Conservation (phyloP, 2,329 filamentous ascomycete species). For the Alternaria angustiovoidea region DNA sequence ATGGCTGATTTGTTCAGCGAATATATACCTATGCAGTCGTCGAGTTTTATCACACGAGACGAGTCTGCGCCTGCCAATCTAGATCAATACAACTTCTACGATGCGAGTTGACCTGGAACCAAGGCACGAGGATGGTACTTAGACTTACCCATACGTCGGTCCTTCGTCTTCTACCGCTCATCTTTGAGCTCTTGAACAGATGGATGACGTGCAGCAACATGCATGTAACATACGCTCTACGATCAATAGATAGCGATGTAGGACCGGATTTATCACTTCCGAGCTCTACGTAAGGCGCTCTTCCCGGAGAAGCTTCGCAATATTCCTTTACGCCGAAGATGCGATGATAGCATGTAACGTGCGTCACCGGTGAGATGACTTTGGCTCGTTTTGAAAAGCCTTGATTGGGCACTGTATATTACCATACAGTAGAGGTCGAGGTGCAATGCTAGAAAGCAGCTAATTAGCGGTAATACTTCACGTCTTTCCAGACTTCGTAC, state of each 20-base stretch:
- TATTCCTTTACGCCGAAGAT: background rate
- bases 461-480: background rate
- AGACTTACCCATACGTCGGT: background rate
- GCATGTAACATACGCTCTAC: background rate
- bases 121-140: background rate
- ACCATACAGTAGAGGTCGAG: background rate
- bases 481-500: background rate
- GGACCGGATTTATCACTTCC: background rate
- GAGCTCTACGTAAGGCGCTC: background rate
- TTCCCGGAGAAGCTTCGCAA: background rate
- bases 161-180: background rate
- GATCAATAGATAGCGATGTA: background rate
- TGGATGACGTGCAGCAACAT: background rate
- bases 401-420: background rate
- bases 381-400: background rate
- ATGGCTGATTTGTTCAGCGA: constrained; percentile 62
- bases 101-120: constrained; percentile 23
- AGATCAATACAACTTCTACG: constrained; percentile 40
- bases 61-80: constrained; percentile 26
- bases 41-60: constrained; percentile 41
- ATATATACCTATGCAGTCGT: constrained; percentile 50
- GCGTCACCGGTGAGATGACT: background rate
- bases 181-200: background rate
- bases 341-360: background rate
- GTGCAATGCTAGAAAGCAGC: background rate